Conservation (phyloP, 345 rosid species). For the Nasturtium officinale region DNA sequence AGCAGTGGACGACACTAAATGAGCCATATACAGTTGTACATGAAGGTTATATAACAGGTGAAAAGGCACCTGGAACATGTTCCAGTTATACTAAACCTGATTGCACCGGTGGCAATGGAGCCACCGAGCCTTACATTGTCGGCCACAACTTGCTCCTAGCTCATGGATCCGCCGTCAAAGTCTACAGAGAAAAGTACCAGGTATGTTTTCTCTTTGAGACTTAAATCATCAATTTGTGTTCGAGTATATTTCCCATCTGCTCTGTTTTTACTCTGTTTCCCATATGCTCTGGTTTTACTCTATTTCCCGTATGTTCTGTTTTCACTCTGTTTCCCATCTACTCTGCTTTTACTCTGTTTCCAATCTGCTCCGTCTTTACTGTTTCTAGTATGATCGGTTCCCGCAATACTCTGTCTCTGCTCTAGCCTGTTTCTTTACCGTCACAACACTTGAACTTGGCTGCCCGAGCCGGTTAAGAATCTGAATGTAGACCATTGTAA, state of each 20-base stretch:
- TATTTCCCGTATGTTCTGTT: background rate
- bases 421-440: background rate
- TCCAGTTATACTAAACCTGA: constrained; percentile 38
- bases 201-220: background rate
- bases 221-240: background rate
- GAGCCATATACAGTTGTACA: constrained; percentile 46
- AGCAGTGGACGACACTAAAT: constrained; percentile 50
- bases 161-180: constrained; percentile 47
- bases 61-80: constrained; percentile 47
- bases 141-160: constrained; percentile 48
- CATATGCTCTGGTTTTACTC: background rate
- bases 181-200: constrained; percentile 47
- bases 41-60: constrained; percentile 35
- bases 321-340: background rate
- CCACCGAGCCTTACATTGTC: constrained; percentile 46
- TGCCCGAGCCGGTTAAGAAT: background rate
- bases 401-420: background rate
- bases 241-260: too few relatives aligned
- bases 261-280: background rate
- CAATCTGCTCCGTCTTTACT: background rate
- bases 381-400: background rate
- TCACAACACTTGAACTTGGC: background rate
- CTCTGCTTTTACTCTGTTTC: background rate
- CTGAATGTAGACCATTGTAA: background rate
- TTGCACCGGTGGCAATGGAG: constrained; percentile 43